phyloP scores from a whole-genome alignment of 2,329 filamentous ascomycete species.

The Ophiostoma piceae region DNA sequence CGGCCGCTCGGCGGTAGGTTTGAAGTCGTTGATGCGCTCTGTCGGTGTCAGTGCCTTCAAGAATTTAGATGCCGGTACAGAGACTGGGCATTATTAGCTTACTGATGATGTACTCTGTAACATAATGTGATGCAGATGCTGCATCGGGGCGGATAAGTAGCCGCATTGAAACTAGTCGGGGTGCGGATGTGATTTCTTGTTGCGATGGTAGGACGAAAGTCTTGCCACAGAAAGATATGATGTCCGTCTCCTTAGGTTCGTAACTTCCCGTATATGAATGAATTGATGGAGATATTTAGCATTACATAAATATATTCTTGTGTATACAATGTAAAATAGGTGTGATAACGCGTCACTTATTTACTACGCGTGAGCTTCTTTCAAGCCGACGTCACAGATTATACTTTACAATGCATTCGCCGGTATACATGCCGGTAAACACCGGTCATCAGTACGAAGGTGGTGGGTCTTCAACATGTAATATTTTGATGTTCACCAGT shows the following conservation, averaged over 20 bases:
- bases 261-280: too few species aligned
- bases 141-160: conserved; percentile 65
- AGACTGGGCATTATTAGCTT: not conserved
- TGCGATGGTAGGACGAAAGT: not conserved
- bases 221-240: not conserved
- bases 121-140: conserved; percentile 57
- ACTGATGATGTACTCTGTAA: conserved; percentile 65
- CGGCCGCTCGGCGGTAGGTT: conserved; percentile 56
- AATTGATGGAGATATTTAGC: not conserved
- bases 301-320: not conserved
- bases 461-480: not conserved
- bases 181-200: not conserved
- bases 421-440: not conserved
- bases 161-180: conserved; percentile 48
- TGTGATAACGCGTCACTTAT: not conserved
- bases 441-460: not conserved
- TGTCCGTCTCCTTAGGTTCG: too few species aligned
- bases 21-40: conserved; percentile 60
- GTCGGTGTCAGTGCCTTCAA: conserved; percentile 30
- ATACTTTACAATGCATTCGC: not conserved
- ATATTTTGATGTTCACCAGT: not conserved
- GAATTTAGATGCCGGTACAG: conserved; percentile 29
- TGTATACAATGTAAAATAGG: not conserved
- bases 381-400: not conserved
- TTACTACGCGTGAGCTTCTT: not conserved